Percentiles rank a stretch among this genome's conserved stretches.
Evolutionary conservation across 306 rosid species (phyloP).

Genomic region (Datisca glomerata): DNA sequence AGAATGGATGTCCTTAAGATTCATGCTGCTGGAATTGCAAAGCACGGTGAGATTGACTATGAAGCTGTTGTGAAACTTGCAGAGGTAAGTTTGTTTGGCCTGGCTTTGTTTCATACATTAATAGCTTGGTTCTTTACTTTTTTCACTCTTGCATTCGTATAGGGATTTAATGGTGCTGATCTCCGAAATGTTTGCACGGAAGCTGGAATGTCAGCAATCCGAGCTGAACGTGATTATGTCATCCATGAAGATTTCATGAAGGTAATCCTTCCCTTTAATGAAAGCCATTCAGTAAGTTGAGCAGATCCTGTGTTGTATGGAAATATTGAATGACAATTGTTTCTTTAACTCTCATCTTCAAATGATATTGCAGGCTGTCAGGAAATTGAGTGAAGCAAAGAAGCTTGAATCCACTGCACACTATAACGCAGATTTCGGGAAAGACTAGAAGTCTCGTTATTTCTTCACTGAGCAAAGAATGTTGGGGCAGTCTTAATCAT

Average conservation of each 20-base stretch:
- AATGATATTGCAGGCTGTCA: conserved; percentile 47
- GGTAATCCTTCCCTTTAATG: conserved; percentile 16
- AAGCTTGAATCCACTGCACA: conserved; percentile 79
- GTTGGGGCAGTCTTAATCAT: too few species aligned
- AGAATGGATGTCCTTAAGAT: conserved; percentile 93
- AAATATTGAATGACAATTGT: neutral
- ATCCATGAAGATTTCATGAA: conserved; percentile 98
- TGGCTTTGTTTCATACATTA: neutral
- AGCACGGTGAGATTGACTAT: conserved; percentile 94
- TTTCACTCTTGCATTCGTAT: conserved; percentile 8
- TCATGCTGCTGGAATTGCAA: conserved; percentile 96
- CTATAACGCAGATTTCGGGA: conserved; percentile 77
- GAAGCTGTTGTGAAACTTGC: conserved; percentile 99
- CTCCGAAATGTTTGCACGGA: conserved; percentile 94
- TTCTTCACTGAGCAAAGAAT: neutral
- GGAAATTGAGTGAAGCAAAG: conserved; percentile 62
- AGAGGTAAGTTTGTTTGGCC: conserved; percentile 38
- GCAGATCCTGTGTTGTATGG: neutral
- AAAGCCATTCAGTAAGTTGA: neutral
- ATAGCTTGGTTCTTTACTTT: neutral
- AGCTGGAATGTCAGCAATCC: conserved; percentile 98
- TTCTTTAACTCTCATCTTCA: conserved; percentile 2
- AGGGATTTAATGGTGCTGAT: conserved; percentile 98
- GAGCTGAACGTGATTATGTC: conserved; percentile 94
- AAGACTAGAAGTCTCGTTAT: conserved; percentile 25